phyloP scores from a whole-genome alignment of 495 filamentous ascomycete species.

The Neurospora hispaniola region DNA sequence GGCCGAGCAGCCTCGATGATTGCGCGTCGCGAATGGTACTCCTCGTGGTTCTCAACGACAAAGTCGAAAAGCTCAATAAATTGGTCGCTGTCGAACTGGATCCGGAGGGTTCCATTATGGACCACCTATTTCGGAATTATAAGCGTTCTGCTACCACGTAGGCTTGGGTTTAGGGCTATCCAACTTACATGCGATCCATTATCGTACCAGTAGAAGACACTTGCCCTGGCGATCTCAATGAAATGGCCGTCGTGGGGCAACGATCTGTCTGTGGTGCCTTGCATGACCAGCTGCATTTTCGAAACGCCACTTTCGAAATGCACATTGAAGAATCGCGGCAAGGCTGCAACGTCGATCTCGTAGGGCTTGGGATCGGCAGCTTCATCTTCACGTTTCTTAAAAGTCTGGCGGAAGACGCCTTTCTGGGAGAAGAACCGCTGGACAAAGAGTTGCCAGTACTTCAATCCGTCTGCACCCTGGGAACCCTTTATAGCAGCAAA shows the following conservation, averaged over 20 bases:
- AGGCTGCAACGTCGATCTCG: slow-evolving; percentile 61
- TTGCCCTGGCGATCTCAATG: slow-evolving; percentile 51
- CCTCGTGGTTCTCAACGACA: slow-evolving; percentile 49
- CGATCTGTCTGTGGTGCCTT: slow-evolving; percentile 42
- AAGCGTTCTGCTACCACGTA: slow-evolving; percentile 5
- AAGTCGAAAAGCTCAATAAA: slow-evolving; percentile 67
- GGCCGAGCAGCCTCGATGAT: slow-evolving; percentile 44
- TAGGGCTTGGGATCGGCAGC: slow-evolving; percentile 52
- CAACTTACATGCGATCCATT: slow-evolving; percentile 55
- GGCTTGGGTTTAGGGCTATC: not conserved
- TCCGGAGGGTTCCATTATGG: slow-evolving; percentile 48
- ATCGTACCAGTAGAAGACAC: slow-evolving; percentile 63
- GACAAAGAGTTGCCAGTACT: slow-evolving; percentile 67
- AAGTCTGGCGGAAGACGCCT: slow-evolving; percentile 56
- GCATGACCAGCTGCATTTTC: slow-evolving; percentile 66
- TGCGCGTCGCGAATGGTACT: slow-evolving; percentile 53
- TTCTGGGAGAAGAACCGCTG: slow-evolving; percentile 61
- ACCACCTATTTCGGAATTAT: slow-evolving; percentile 42
- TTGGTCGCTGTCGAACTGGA: slow-evolving; percentile 55
- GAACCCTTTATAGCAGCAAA: slow-evolving; percentile 30
- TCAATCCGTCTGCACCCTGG: slow-evolving; percentile 48
- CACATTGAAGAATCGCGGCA: slow-evolving; percentile 72
- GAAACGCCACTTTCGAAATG: slow-evolving; percentile 76
- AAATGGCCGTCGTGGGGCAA: slow-evolving; percentile 51
- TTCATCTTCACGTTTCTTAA: slow-evolving; percentile 35